Evolutionary conservation across 2,329 filamentous ascomycete genomes (phyloP), one percentile per base, ranked within the genome.

Genomic region (Aureobasidium sp.): DNA sequence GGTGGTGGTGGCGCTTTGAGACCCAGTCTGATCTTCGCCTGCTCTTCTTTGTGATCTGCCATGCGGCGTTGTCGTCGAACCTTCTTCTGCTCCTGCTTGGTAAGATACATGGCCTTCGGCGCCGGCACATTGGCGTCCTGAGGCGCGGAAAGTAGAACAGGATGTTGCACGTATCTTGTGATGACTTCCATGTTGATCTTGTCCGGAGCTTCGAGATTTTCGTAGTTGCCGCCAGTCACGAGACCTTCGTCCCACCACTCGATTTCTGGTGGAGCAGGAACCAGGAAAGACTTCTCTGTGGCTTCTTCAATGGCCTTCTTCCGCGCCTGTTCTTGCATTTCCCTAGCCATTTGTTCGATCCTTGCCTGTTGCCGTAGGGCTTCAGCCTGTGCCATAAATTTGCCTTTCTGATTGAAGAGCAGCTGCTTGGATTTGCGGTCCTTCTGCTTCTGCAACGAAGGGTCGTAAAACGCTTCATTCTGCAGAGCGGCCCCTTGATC

Each of bases 231-330:
- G 46, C 83, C 82, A 46, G 88, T 90, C 17, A 96, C 81, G 20
- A 97, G 78, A 2, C 87, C 90, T 76, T 97, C 92, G 69, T 99
- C 94, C 90, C 93, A 97, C 94, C 94, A 99, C 74, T 99, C 94
- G 46, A 97, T 83, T 8, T 88, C 88, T 4, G 94, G 94, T 10
- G 94, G 94, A 36, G 83, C 81, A 65, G 93, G 87, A 6, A 97
- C 85, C 4, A 94, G 76, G 72, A 93, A 97, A 36, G 91, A 89
- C 74, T 93, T 96, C 74, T 99, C 93, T 53, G 89, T 86, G 65
- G 95, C 93, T 72, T 97, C 93, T 69, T 97, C 93, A 65, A 97
- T 90, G 51, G 92, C 92, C n/a, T 89, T 91, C 73, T 92, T 93
- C 63, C 92, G 84, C 12, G 92, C 89, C 68, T 91, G 87, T 67